These are phyloP conservation scores for Fagus sylvatica DNA, from an alignment of 306 rosid species.

Conservation along the genomic window DNA sequence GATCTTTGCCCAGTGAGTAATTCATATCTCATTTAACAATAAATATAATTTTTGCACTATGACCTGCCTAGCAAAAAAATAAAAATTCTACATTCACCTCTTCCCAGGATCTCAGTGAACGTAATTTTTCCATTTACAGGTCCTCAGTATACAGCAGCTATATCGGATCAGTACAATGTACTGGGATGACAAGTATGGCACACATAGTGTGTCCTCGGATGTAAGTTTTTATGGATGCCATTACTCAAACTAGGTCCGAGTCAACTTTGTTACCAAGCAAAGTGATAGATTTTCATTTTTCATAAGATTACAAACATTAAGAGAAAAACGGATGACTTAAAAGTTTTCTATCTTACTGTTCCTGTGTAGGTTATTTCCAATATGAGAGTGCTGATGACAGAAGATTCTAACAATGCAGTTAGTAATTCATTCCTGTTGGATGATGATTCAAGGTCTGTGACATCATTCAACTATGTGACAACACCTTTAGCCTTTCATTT, in stretches of 20 bases:
- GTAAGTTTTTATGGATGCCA: conserved; percentile 55
- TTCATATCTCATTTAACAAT: not conserved
- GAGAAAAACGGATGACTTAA: conserved; percentile 7
- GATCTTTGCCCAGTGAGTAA: conserved; percentile 92
- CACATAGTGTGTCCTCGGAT: conserved; percentile 61
- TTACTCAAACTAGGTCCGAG: conserved; percentile 38
- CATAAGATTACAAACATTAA: not conserved
- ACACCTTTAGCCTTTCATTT: not conserved
- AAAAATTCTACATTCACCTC: conserved; percentile 5
- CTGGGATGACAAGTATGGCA: conserved; percentile 73
- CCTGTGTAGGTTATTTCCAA: conserved; percentile 52
- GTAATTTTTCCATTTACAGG: conserved; percentile 46
- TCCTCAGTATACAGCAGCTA: conserved; percentile 90
- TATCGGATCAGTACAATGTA: conserved; percentile 98
- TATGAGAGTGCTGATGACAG: conserved; percentile 66
- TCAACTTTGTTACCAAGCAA: conserved; percentile 23
- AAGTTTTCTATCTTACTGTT: conserved; percentile 25
- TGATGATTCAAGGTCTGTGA: conserved; percentile 59
- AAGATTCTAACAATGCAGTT: conserved; percentile 63
- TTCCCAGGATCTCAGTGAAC: conserved; percentile 16
- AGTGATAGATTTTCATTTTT: conserved; percentile 5
- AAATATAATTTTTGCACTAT: not conserved
- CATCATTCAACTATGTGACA: conserved; percentile 12
- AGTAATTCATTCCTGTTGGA: conserved; percentile 65
- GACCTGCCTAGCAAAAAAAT: not conserved